These are phyloP conservation scores for Mayamaea pseudoterrestris DNA, from an alignment of 108 stramenopile genomes.

Conservation along the genomic window DNA sequence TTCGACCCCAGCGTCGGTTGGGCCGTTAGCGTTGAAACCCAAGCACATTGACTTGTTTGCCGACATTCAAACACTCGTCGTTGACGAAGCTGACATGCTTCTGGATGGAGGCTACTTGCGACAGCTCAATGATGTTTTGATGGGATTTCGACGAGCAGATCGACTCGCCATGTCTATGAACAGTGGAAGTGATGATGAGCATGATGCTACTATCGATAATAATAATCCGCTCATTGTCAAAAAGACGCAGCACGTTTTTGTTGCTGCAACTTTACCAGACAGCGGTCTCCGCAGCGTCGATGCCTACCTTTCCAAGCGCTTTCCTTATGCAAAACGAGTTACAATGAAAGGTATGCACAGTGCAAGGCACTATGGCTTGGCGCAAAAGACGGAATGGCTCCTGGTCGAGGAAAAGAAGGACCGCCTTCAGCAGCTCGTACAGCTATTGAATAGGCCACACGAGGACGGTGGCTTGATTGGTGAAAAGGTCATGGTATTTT, in stretches of 20 bases:
- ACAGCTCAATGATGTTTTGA: slow-evolving; percentile 77
- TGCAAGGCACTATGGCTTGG: slow-evolving; percentile 75
- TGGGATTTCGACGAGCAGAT: slow-evolving; percentile 85
- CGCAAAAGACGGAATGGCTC: slow-evolving; percentile 53
- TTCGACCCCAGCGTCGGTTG: slow-evolving; percentile 86
- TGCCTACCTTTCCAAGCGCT: slow-evolving; percentile 70
- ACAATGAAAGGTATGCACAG: slow-evolving; percentile 74
- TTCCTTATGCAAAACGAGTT: slow-evolving; percentile 63
- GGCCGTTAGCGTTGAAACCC: slow-evolving; percentile 81
- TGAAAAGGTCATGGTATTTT: slow-evolving; percentile 82
- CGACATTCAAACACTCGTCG: slow-evolving; percentile 69
- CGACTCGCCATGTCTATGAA: slow-evolving; percentile 18
- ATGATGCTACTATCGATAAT: too few species aligned
- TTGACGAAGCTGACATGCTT: slow-evolving; percentile 97
- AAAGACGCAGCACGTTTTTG: slow-evolving; percentile 74
- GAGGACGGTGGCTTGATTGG: slow-evolving; percentile 53
- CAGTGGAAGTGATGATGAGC: too few species aligned
- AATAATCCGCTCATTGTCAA: slow-evolving; percentile 18
- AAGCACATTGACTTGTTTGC: slow-evolving; percentile 82
- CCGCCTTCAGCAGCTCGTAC: slow-evolving; percentile 61
- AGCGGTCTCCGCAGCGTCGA: slow-evolving; percentile 86
- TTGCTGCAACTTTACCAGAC: slow-evolving; percentile 93
- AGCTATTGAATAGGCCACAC: slow-evolving; percentile 28
- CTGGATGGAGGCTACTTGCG: slow-evolving; percentile 89
- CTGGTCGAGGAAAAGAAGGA: slow-evolving; percentile 62